phyloP scores from a whole-genome alignment of 495 filamentous ascomycete genomes.

The Hapsidospora chrysogenum region DNA sequence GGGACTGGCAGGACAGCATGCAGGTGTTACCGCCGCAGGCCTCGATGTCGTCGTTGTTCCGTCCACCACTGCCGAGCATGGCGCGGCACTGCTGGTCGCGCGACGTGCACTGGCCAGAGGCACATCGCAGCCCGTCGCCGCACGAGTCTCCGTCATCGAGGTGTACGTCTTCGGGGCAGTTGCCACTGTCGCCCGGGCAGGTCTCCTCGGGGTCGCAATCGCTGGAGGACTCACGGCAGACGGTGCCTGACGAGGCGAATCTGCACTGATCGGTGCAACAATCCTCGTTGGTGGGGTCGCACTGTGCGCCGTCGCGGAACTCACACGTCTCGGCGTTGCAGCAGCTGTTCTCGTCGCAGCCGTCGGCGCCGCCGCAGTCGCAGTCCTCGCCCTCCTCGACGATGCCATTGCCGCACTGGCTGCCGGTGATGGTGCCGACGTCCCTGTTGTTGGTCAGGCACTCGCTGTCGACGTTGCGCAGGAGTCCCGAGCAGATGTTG shows the following conservation, averaged over 20 bases:
- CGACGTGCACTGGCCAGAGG: constrained; percentile 89
- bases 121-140: constrained; percentile 55
- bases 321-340: constrained; percentile 82
- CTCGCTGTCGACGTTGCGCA: constrained; percentile 55
- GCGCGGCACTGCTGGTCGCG: constrained; percentile 80
- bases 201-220: constrained; percentile 70
- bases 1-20: constrained; percentile 56
- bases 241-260: constrained; percentile 42
- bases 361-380: constrained; percentile 68
- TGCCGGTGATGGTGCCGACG: constrained; percentile 70
- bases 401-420: constrained; percentile 90
- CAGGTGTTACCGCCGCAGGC: constrained; percentile 43
- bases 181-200: constrained; percentile 55
- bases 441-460: constrained; percentile 74
- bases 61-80: constrained; percentile 60
- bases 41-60: constrained; percentile 76
- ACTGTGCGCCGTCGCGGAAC: constrained; percentile 59
- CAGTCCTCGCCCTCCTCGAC: constrained; percentile 90
- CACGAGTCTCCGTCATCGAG: constrained; percentile 54
- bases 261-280: constrained; percentile 69
- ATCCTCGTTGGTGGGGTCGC: constrained; percentile 81
- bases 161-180: constrained; percentile 56
- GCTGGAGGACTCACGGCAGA: constrained; percentile 68
- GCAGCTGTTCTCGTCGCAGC: constrained; percentile 61
- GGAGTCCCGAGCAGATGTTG: constrained; percentile 87